Conservation (phyloP, 1,139 yeast genomes). For the Pichia sp. region DNA sequence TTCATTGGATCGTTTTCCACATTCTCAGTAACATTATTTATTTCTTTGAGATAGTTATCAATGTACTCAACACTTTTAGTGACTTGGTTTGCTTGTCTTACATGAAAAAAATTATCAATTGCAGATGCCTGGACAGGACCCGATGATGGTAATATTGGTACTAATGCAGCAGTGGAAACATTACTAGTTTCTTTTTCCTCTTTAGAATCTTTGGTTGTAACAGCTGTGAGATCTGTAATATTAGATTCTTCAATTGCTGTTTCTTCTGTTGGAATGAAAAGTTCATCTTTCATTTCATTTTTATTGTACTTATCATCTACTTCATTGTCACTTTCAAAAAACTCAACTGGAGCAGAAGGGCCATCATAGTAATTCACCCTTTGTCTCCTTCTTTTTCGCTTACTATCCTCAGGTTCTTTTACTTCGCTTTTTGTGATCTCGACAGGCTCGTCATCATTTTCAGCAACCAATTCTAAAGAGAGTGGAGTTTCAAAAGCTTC, state of each 20-base stretch:
- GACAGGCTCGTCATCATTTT: conserved; percentile 7
- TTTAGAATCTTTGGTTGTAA: too few relatives aligned
- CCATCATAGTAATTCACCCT: conserved; percentile 11
- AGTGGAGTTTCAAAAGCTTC: conserved; percentile 14
- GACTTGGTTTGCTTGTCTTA: background rate
- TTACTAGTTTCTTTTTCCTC: too few relatives aligned
- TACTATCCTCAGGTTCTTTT: background rate
- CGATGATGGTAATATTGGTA: too few relatives aligned
- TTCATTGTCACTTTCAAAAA: conserved; percentile 1
- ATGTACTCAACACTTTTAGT: background rate
- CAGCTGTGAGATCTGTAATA: too few relatives aligned
- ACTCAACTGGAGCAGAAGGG: background rate
- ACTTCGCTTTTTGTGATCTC: background rate
- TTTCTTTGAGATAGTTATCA: background rate
- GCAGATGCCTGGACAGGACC: too few relatives aligned
- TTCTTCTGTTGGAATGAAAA: background rate
- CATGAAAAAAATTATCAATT: too few relatives aligned
- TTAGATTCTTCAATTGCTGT: background rate
- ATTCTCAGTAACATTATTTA: background rate
- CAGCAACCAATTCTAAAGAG: conserved; percentile 7
- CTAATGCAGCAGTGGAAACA: too few relatives aligned
- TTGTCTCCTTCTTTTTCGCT: conserved; percentile 4
- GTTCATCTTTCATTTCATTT: background rate
- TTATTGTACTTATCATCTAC: background rate
- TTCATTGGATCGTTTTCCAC: background rate